Percentiles rank a stretch among this genome's conserved stretches.
Evolutionary conservation across 2,329 filamentous ascomycete species (phyloP).

Genomic region (Penicillium sp.): DNA sequence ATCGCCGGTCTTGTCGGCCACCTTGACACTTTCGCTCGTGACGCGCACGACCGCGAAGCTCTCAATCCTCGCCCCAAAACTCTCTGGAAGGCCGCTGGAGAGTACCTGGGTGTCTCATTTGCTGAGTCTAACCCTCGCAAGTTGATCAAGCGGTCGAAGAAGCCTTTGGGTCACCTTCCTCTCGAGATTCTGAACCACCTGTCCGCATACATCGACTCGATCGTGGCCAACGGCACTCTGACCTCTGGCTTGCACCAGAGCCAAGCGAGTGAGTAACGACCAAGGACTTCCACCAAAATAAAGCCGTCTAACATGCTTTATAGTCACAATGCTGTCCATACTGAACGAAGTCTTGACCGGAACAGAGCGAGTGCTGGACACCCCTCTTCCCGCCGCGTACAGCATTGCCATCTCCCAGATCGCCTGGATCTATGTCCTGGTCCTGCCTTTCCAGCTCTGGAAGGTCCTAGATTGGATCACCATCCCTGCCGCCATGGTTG

Average conservation of each 20-base stretch:
- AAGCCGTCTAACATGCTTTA: neutral
- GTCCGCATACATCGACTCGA: slow-evolving; percentile 64
- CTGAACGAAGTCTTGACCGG: slow-evolving; percentile 73
- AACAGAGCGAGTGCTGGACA: slow-evolving; percentile 77
- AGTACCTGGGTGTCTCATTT: slow-evolving; percentile 75
- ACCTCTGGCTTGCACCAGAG: slow-evolving; percentile 38
- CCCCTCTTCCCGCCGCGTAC: slow-evolving; percentile 80
- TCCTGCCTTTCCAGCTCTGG: slow-evolving; percentile 80
- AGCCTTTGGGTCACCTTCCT: slow-evolving; percentile 78
- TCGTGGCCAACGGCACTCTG: slow-evolving; percentile 50
- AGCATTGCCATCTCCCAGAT: slow-evolving; percentile 83
- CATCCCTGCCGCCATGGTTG: slow-evolving; percentile 71
- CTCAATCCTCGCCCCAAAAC: slow-evolving; percentile 46
- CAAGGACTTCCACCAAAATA: neutral
- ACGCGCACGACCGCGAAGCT: slow-evolving; percentile 50
- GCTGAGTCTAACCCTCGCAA: slow-evolving; percentile 78
- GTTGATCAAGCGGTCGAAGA: slow-evolving; percentile 69
- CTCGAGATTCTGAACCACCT: slow-evolving; percentile 78
- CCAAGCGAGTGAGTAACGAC: slow-evolving; percentile 36
- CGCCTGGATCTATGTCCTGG: slow-evolving; percentile 78
- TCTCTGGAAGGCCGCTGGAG: slow-evolving; percentile 65
- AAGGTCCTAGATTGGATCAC: slow-evolving; percentile 67
- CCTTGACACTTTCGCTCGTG: slow-evolving; percentile 72
- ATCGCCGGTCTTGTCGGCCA: slow-evolving; percentile 69
- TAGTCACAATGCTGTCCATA: slow-evolving; percentile 60